Evolutionary conservation across 805 yeast species (phyloP).

Genomic region (Pichia membranifaciens): DNA sequence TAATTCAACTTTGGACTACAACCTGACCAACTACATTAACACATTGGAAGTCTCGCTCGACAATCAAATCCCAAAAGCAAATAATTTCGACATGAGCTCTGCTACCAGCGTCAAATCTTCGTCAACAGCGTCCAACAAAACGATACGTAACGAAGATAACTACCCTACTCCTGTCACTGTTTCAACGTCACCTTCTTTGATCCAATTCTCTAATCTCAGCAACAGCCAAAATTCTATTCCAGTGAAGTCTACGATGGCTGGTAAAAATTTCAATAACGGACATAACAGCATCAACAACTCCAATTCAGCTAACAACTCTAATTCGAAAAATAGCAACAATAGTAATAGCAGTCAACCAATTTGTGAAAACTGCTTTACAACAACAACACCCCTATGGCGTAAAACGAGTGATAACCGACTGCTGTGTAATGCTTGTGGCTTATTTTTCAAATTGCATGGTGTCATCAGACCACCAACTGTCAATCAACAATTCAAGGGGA

Average conservation of each 20-base stretch:
- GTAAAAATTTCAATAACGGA: too few relatives aligned
- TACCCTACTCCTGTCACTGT: constrained; percentile 15
- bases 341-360: constrained; percentile 28
- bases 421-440: constrained; percentile 90
- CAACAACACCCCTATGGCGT: constrained; percentile 93
- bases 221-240: background rate
- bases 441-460: constrained; percentile 84
- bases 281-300: constrained; percentile 9
- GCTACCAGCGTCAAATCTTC: constrained; percentile 3
- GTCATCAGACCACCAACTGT: constrained; percentile 28
- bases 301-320: background rate
- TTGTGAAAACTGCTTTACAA: constrained; percentile 85
- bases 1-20: constrained; percentile 15
- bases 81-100: background rate
- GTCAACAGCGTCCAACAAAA: background rate
- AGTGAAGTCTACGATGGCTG: constrained; percentile 5
- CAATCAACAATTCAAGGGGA: background rate
- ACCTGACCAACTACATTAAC: constrained; percentile 24
- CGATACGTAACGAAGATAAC: background rate
- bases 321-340: background rate
- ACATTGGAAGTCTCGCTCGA: constrained; percentile 30
- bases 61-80: constrained; percentile 17
- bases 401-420: constrained; percentile 74
- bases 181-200: constrained; percentile 15
- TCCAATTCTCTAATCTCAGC: constrained; percentile 10